Percentiles rank a stretch among this genome's conserved stretches.
Conservation (phyloP, 2,329 filamentous ascomycete genomes). For the Alternaria solani region DNA sequence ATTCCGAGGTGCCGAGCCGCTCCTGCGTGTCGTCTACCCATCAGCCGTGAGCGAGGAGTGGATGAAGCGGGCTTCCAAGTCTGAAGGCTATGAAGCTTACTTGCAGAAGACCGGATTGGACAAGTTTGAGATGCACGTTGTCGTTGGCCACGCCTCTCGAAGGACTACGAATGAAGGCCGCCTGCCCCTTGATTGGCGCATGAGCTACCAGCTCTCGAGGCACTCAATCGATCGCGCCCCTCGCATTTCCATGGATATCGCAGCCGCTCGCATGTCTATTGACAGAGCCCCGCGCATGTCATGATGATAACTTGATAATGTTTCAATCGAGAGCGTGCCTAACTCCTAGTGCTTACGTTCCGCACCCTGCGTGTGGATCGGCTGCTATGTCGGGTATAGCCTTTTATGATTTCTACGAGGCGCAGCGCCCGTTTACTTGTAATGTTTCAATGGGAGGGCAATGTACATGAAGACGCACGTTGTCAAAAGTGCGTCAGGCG, state of each 20-base stretch:
- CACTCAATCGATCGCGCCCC: constrained; percentile 14
- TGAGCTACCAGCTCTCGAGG: constrained; percentile 18
- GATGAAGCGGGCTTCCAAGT: constrained; percentile 24
- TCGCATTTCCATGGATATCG: constrained; percentile 16
- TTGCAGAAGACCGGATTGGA: constrained; percentile 15
- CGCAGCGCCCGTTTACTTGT: constrained; percentile 5
- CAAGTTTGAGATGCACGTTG: constrained; percentile 21
- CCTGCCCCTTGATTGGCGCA: constrained; percentile 22
- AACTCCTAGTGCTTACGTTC: neutral
- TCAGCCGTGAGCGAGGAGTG: constrained; percentile 17
- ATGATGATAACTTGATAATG: constrained; percentile 11
- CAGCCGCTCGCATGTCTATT: constrained; percentile 18
- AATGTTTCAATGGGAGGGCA: constrained; percentile 5
- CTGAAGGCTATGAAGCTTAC: constrained; percentile 19
- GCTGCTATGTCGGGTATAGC: neutral
- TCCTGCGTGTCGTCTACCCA: constrained; percentile 24
- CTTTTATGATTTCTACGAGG: neutral
- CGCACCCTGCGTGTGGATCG: neutral
- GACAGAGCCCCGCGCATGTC: constrained; percentile 9
- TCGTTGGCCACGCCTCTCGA: constrained; percentile 22
- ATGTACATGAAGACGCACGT: neutral
- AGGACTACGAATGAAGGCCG: constrained; percentile 19
- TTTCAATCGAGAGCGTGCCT: constrained; percentile 1
- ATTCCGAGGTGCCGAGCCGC: constrained; percentile 24
- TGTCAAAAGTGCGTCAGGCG: neutral